Conservation (phyloP, 352 stramenopile species). For the Phytophthora fragariaefolia region DNA sequence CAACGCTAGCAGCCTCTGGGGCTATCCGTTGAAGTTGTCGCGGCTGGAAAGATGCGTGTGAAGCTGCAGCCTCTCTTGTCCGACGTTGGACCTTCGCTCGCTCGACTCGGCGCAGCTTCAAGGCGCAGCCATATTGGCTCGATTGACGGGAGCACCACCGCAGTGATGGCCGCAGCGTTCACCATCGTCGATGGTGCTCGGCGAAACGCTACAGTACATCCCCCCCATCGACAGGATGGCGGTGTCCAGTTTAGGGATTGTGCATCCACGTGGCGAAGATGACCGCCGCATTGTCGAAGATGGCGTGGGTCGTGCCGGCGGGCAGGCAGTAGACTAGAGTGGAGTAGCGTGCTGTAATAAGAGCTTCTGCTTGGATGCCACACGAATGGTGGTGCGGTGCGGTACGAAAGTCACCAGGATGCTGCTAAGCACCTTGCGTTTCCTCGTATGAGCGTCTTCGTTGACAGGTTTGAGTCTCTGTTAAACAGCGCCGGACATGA, state of each 20-base stretch:
- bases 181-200: not conserved
- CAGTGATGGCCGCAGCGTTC: not conserved
- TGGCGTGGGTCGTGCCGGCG: no score
- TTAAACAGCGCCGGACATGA: not conserved
- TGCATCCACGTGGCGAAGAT: constrained; percentile 13
- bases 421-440: constrained; percentile 22
- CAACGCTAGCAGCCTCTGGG: no score
- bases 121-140: constrained; percentile 1
- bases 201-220: no score
- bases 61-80: constrained; percentile 16
- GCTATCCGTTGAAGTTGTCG: constrained; percentile 9
- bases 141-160: not conserved
- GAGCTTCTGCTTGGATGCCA: constrained; percentile 3
- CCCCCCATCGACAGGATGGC: no score
- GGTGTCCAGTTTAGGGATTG: no score
- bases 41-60: no score
- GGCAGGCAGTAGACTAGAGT: no score
- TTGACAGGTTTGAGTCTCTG: constrained; percentile 23
- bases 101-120: constrained; percentile 6
- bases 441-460: constrained; percentile 25
- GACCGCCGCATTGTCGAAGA: no score
- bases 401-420: not conserved
- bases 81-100: constrained; percentile 4
- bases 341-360: no score
- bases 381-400: constrained; percentile 7